Evolutionary conservation across 805 yeast species (phyloP).

Genomic region (Candida arabinofermentans): DNA sequence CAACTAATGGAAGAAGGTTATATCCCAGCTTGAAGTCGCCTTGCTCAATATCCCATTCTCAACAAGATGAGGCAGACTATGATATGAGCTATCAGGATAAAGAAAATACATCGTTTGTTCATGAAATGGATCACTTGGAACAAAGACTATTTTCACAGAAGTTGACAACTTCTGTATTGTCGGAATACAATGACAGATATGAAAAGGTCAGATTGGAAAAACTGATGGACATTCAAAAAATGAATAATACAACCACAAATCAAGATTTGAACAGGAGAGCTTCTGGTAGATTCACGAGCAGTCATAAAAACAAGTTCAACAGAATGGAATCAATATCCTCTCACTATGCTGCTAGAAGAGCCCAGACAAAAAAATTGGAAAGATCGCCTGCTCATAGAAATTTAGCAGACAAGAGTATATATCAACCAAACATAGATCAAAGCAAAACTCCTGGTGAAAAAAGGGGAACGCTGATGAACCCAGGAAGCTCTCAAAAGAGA

Average conservation of each 20-base stretch:
- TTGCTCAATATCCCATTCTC: conserved; percentile 1
- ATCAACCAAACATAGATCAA: background rate
- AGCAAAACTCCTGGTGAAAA: conserved; percentile 24
- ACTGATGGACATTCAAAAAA: conserved; percentile 21
- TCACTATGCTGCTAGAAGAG: conserved; percentile 42
- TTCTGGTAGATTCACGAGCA: conserved; percentile 39
- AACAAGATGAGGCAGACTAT: conserved; percentile 10
- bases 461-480: conserved; percentile 14
- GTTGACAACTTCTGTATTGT: conserved; percentile 41
- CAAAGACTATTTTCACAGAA: conserved; percentile 45
- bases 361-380: background rate
- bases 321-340: conserved; percentile 47
- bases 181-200: conserved; percentile 41
- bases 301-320: conserved; percentile 42
- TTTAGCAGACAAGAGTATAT: background rate
- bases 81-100: conserved; percentile 29
- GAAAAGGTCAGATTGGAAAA: conserved; percentile 33
- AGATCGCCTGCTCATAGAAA: background rate
- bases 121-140: conserved; percentile 34
- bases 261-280: conserved; percentile 22
- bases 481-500: conserved; percentile 31
- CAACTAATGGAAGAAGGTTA: conserved; percentile 25
- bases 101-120: conserved; percentile 25
- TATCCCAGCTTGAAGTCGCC: conserved; percentile 23
- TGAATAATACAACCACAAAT: conserved; percentile 20